Percentiles rank a stretch among this genome's conserved stretches.
Evolutionary conservation across 345 rosid genomes (phyloP).

Genomic region (Populus tremula): DNA sequence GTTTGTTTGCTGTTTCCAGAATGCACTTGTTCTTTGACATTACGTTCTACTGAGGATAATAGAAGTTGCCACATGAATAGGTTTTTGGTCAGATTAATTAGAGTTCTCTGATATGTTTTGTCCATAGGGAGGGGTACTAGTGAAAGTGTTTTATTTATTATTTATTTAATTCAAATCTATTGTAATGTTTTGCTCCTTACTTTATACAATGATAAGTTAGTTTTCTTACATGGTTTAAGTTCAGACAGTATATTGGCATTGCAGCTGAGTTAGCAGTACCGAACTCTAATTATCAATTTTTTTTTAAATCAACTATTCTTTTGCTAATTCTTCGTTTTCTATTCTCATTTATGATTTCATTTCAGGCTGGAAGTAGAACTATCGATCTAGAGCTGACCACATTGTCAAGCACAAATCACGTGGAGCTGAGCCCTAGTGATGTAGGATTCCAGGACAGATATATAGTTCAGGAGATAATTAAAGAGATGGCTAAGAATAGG

Average conservation of each 20-base stretch:
- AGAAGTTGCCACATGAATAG: background rate
- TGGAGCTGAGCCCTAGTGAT: conserved; percentile 93
- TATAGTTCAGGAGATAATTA: conserved; percentile 88
- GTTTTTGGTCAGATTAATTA: background rate
- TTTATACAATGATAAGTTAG: background rate
- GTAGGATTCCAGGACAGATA: conserved; percentile 97
- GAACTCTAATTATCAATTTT: background rate
- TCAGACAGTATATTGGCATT: background rate
- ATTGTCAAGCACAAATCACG: conserved; percentile 80
- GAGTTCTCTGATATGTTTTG: background rate
- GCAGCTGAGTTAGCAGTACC: background rate
- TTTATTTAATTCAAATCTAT: background rate
- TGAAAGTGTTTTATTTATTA: background rate
- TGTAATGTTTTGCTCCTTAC: background rate
- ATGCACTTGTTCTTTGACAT: background rate
- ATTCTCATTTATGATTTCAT: background rate
- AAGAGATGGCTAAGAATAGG: conserved; percentile 97
- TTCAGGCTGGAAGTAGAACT: conserved; percentile 88
- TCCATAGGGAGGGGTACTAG: background rate
- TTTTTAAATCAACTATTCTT: background rate
- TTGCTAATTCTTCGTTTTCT: background rate
- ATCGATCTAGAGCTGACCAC: conserved; percentile 87
- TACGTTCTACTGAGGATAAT: no score
- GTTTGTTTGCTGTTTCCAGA: background rate
- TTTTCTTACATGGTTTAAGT: background rate